Evolutionary conservation across 179 eudicot species (phyloP), one percentile per base, ranked within the genome.

Genomic region (Silene vulgaris): DNA sequence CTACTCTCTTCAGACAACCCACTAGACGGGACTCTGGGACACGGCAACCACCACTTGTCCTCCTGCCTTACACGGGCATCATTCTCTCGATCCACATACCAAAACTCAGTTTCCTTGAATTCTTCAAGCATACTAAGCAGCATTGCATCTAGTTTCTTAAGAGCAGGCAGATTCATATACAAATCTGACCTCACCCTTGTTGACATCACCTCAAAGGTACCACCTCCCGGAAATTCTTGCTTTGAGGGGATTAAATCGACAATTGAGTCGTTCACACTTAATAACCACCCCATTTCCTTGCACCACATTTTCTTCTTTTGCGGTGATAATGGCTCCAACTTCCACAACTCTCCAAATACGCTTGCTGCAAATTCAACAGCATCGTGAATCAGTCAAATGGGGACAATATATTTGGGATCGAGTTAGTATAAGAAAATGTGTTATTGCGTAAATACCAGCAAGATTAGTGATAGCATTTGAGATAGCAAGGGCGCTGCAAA

Each of bases 41-140:
- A 90, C 0, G 97, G 99, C 74, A 93, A 86, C 99, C 99, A 96
- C 99, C 99, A 95, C 80, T 93, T 96, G 71, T 96, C 99, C 80
- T 89, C 97, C 78, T 92, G 97, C 72, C 97, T 80, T 71, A 90
- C 85, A 32, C 69, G 73, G 21, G 82, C 82, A 75, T 87, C 86
- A 35, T 76, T 81, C 29, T 89, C 88, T 21, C 86, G 84, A 26
- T 82, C 84, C 35, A 83, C 90, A 70, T 95, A 90, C 85, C 89
- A 89, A 82, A 95, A 95, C 82, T 95, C 97, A 0, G 86, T 88
- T 50, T 93, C 97, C 62, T 84, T 86, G 80, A 96, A 93, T 64
- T 92, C 94, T 71, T 96, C 97, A 48, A 96, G 98, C 81, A 96
- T 82, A 75, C 88, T 75, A 26, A 93, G 84, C 75, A 96, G 80